Evolutionary conservation across 2,329 filamentous ascomycete genomes (phyloP), one percentile per base, ranked within the genome.

Genomic region (Tothia fuscella): DNA sequence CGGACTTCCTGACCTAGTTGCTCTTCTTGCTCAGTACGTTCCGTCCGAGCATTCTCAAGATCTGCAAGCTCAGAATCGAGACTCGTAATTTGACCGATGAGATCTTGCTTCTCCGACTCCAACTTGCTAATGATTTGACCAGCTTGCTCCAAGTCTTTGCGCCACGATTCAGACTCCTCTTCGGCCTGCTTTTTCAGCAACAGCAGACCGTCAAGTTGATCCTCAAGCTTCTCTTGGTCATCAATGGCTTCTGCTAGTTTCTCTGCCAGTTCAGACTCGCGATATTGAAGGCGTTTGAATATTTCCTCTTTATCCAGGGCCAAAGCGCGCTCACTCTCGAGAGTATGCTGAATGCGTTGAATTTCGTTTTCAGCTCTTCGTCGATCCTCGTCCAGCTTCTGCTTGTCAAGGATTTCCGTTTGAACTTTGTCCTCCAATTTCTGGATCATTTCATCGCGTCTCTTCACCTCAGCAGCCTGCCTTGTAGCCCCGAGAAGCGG

Each of bases 241-340:
- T 93, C 83, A 46, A 96, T 77, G 22, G 89, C 89, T 29, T 84
- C 89, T 28, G 86, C 76, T 21, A 99, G 73, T 64, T 96, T 95
- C 54, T 98, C 93, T 40, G 81, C 84, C 3, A 99, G 72, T 57
- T 98, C 89, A 9, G 78, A 73, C 61, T 98, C 91, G n/a, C 91
- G 82, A 41, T 80, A 67, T 56, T 95, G 91, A 17, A 98, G 70
- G n/a, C 93, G 78, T 57, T 89, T 93, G 69, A 96, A 98, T 46
- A 99, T 98, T 54, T 98, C 91, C 57, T 99, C 93, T 58, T 98
- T 98, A 62, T 99, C 91, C 4, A 98, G 67, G 1, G 91, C 91
- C 31, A 98, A 70, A n/a, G 89, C 85, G 38, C 91, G 78, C 61
- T 98, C 93, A 50, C 88, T 94, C 59, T 98, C 93, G 2, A 99